These are phyloP conservation scores for Aspergillus jensenii DNA, from an alignment of 2,329 filamentous ascomycete genomes.

Conservation along the genomic window DNA sequence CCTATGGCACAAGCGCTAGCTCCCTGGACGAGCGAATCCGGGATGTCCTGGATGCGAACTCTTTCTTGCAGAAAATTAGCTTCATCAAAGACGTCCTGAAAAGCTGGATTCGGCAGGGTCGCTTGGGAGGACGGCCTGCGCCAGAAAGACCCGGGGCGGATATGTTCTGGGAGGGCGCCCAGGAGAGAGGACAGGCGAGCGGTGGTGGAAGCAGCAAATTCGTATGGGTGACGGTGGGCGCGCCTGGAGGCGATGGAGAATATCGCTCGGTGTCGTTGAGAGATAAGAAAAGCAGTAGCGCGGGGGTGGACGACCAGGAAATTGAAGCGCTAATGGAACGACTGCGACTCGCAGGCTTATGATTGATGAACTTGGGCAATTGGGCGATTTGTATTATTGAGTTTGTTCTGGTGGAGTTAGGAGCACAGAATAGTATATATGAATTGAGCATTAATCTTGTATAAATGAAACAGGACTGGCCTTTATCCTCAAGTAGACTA, in stretches of 20 bases:
- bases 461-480: not conserved
- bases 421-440: constrained; percentile 2
- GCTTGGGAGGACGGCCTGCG: constrained; percentile 36
- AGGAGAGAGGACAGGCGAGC: constrained; percentile 36
- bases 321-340: constrained; percentile 32
- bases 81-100: constrained; percentile 44
- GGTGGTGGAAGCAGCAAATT: constrained; percentile 51
- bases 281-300: constrained; percentile 17
- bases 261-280: constrained; percentile 42
- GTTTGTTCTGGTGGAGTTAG: not conserved
- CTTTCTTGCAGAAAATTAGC: constrained; percentile 44
- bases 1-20: constrained; percentile 34
- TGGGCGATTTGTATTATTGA: not conserved
- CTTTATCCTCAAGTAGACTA: constrained; percentile 4
- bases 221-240: constrained; percentile 53
- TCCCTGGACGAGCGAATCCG: constrained; percentile 37
- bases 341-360: constrained; percentile 21
- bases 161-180: constrained; percentile 44
- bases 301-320: constrained; percentile 23
- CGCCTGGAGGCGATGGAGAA: constrained; percentile 47
- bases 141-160: constrained; percentile 19
- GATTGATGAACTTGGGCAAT: constrained; percentile 23
- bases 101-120: constrained; percentile 39
- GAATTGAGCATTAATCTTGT: not conserved
- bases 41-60: constrained; percentile 47